These are phyloP conservation scores for Uronychia binucleata DNA, from an alignment of 73 alveolate species.

Conservation along the genomic window DNA sequence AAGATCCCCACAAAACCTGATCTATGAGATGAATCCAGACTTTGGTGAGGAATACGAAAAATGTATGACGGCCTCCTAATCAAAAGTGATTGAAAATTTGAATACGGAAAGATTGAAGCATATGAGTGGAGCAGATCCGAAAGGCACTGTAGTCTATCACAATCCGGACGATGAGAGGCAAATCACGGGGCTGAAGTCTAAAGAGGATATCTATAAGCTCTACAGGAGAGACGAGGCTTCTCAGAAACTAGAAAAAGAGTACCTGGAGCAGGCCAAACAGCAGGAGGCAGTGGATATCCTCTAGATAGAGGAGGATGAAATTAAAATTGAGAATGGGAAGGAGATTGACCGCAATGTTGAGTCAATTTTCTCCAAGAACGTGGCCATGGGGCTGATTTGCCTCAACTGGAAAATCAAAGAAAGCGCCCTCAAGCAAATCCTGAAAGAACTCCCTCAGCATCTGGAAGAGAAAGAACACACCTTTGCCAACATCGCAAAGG, in stretches of 20 bases:
- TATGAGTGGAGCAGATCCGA: not conserved
- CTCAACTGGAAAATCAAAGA: slow-evolving; percentile 53
- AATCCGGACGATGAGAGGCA: slow-evolving; percentile 70
- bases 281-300: slow-evolving; percentile 16
- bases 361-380: slow-evolving; percentile 31
- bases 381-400: slow-evolving; percentile 50
- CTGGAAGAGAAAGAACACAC: not conserved
- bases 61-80: slow-evolving; percentile 7
- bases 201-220: slow-evolving; percentile 16
- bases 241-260: slow-evolving; percentile 23
- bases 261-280: not conserved
- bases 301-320: slow-evolving; percentile 46
- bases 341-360: slow-evolving; percentile 44
- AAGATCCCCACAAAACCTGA: not conserved
- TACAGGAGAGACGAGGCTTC: slow-evolving; percentile 24
- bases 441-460: not conserved
- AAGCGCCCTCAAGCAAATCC: slow-evolving; percentile 43
- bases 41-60: not conserved
- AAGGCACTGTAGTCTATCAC: slow-evolving; percentile 48
- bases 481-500: slow-evolving; percentile 1
- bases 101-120: slow-evolving; percentile 24
- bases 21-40: slow-evolving; percentile 1
- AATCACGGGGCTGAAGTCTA: slow-evolving; percentile 35
- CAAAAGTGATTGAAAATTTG: slow-evolving; percentile 22
- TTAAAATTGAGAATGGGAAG: slow-evolving; percentile 55